Evolutionary conservation across 371 early-diverging fungal genomes (phyloP).

Genomic region (Rhizopus stolonifer): DNA sequence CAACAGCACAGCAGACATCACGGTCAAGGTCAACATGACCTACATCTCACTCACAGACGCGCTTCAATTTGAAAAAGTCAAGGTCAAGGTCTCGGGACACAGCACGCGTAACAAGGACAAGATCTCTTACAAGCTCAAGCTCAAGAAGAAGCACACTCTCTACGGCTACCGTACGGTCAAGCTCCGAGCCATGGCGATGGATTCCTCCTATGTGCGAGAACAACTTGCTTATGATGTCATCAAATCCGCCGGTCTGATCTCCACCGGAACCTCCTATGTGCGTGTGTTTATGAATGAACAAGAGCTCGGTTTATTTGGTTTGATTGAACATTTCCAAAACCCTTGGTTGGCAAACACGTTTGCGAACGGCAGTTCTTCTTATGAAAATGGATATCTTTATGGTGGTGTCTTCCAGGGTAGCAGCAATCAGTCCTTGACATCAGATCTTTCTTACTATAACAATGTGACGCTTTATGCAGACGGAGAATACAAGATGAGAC

Average conservation of each 20-base stretch:
- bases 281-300: constrained; percentile 31
- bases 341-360: constrained; percentile 39
- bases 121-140: constrained; percentile 27
- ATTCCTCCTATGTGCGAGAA: constrained; percentile 52
- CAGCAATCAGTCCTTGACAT: neutral
- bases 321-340: constrained; percentile 31
- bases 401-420: constrained; percentile 16
- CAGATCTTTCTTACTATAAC: constrained; percentile 25
- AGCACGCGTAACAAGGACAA: constrained; percentile 23
- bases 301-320: constrained; percentile 33
- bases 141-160: constrained; percentile 24
- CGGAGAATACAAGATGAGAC: constrained; percentile 31
- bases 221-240: constrained; percentile 48
- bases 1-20: constrained; percentile 11
- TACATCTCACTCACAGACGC: constrained; percentile 18
- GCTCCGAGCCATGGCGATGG: constrained; percentile 30
- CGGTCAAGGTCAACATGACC: constrained; percentile 20
- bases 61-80: constrained; percentile 8
- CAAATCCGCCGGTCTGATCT: constrained; percentile 40
- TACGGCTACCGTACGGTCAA: constrained; percentile 33
- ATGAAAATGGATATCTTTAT: constrained; percentile 36
- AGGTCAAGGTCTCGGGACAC: constrained; percentile 24
- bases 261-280: constrained; percentile 38
- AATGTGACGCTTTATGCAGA: constrained; percentile 15
- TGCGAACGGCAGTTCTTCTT: constrained; percentile 22